phyloP scores from a whole-genome alignment of 306 rosid species.

The Boehmeria nivea region DNA sequence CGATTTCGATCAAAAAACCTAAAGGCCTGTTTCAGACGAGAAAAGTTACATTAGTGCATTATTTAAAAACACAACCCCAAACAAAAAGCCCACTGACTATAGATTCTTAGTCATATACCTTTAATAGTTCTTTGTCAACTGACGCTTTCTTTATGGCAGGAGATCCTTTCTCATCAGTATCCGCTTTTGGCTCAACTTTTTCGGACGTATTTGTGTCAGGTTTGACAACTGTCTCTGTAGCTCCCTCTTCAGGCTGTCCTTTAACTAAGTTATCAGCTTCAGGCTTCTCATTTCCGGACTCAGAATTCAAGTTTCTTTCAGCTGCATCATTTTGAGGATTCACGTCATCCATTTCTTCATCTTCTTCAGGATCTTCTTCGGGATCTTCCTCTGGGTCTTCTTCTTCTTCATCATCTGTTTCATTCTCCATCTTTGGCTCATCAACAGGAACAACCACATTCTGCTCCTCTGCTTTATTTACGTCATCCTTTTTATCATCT shows the following conservation, averaged over 20 bases:
- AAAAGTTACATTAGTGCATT: neutral
- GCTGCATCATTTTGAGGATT: slow-evolving; percentile 38
- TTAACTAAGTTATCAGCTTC: slow-evolving; percentile 33
- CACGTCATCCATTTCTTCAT: slow-evolving; percentile 61
- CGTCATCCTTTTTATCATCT: slow-evolving; percentile 25
- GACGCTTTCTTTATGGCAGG: slow-evolving; percentile 47
- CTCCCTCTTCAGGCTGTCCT: slow-evolving; percentile 35
- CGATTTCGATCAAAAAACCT: slow-evolving; percentile 82
- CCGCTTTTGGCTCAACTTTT: slow-evolving; percentile 43
- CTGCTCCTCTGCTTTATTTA: slow-evolving; percentile 27
- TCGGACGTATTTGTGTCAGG: slow-evolving; percentile 27
- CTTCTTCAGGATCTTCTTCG: slow-evolving; percentile 61
- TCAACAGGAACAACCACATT: slow-evolving; percentile 31
- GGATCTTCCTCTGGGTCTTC: slow-evolving; percentile 14
- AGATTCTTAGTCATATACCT: slow-evolving; percentile 36
- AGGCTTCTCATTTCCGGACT: slow-evolving; percentile 45
- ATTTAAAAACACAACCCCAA: slow-evolving; percentile 1
- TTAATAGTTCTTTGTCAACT: slow-evolving; percentile 71
- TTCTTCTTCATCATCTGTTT: slow-evolving; percentile 60
- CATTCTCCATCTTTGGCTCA: slow-evolving; percentile 63
- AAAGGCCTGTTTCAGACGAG: slow-evolving; percentile 64
- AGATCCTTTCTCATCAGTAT: slow-evolving; percentile 43
- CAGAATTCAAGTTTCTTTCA: slow-evolving; percentile 23
- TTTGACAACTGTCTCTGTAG: slow-evolving; percentile 35
- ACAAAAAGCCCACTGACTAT: neutral